phyloP scores from a whole-genome alignment of 352 stramenopile species.

The Blastocystis sp. region DNA sequence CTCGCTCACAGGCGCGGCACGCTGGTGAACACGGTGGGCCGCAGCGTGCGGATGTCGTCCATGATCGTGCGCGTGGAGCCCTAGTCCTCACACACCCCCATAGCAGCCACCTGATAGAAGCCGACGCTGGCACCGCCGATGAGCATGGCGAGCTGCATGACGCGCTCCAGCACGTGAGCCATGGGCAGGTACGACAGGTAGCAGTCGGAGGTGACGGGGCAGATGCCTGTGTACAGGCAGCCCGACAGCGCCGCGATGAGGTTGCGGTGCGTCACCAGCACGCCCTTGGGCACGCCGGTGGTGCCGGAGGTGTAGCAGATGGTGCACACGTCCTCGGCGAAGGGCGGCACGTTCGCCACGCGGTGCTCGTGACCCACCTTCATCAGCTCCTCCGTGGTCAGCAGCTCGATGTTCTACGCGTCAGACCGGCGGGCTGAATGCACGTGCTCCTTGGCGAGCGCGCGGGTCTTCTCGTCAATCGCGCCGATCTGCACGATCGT shows the following conservation, averaged over 20 bases:
- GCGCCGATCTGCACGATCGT: conserved; percentile 61
- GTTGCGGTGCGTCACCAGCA: conserved; percentile 81
- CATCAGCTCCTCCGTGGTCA: conserved; percentile 65
- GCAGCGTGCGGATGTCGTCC: conserved; percentile 84
- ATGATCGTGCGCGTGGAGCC: conserved; percentile 83
- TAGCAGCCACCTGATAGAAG: conserved; percentile 74
- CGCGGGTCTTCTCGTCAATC: conserved; percentile 44
- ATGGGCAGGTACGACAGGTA: conserved; percentile 92
- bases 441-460: conserved; percentile 55
- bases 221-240: conserved; percentile 60
- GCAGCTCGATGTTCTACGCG: conserved; percentile 24
- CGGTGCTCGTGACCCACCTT: conserved; percentile 59
- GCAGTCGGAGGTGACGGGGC: conserved; percentile 75
- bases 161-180: conserved; percentile 90
- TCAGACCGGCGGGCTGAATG: neutral
- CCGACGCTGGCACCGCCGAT: conserved; percentile 80
- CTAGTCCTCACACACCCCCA: neutral
- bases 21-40: conserved; percentile 85
- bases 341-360: conserved; percentile 73
- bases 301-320: conserved; percentile 91
- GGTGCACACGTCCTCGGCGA: conserved; percentile 83
- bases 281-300: conserved; percentile 86
- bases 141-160: conserved; percentile 81
- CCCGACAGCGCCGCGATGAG: conserved; percentile 75
- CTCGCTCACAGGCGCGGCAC: conserved; percentile 90